phyloP scores from a whole-genome alignment of 257 asterid genomes.

The Perilla frutescens region DNA sequence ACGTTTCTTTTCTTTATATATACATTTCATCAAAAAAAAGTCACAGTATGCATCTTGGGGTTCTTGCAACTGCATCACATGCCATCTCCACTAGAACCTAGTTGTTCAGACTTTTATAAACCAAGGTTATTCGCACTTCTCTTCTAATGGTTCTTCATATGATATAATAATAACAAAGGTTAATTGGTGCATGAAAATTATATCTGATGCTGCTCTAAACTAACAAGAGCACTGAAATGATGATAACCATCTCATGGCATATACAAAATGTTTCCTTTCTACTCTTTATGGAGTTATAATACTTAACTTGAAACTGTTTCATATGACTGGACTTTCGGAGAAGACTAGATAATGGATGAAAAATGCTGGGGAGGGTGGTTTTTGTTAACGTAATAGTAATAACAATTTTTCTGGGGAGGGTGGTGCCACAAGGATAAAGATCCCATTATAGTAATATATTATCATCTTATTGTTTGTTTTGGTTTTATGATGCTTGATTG shows the following conservation, averaged over 20 bases:
- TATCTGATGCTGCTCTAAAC: neutral
- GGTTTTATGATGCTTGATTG: no score
- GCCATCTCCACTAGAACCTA: constrained; percentile 84
- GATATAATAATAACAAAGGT: constrained; percentile 1
- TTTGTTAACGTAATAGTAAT: no score
- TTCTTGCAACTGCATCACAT: constrained; percentile 98
- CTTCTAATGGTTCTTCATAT: constrained; percentile 4
- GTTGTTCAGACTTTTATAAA: constrained; percentile 90
- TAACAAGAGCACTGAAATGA: no score
- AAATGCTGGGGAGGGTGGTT: no score
- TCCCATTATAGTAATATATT: no score
- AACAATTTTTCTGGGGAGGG: no score
- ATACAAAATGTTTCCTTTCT: constrained; percentile 15
- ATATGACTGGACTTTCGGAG: neutral
- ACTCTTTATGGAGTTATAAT: neutral
- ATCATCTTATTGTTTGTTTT: no score
- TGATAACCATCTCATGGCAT: constrained; percentile 7
- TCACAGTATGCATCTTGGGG: constrained; percentile 99
- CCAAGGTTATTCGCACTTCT: constrained; percentile 71
- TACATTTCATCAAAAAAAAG: constrained; percentile 22
- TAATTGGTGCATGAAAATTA: constrained; percentile 17
- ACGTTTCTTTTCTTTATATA: no score
- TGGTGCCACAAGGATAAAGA: no score
- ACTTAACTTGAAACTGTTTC: neutral
- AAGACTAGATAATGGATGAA: constrained; percentile 16